These are phyloP conservation scores for Bonia amplexicaulis DNA, from an alignment of 176 grass and related monocot species.

Conservation along the genomic window DNA sequence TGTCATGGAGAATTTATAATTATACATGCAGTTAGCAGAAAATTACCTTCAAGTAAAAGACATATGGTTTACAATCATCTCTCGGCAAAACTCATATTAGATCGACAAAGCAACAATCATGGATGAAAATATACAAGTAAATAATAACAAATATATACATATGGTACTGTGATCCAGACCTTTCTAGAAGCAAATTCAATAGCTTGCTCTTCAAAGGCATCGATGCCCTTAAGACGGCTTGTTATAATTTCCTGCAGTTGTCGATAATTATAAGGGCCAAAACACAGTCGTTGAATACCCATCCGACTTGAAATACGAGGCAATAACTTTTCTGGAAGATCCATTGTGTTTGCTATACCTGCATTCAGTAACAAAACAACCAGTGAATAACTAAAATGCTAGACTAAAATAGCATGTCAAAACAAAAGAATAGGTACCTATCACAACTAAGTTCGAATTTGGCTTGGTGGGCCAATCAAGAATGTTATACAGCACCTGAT, in stretches of 20 bases:
- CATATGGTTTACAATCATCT: neutral
- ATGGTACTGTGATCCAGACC: conserved; percentile 27
- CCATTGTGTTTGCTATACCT: conserved; percentile 99
- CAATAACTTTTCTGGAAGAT: conserved; percentile 83
- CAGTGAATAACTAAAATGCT: conserved; percentile 31
- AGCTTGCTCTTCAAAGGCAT: conserved; percentile 91
- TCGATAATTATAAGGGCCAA: conserved; percentile 78
- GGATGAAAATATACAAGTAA: neutral
- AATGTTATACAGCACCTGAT: conserved; percentile 96
- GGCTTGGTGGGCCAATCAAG: conserved; percentile 95
- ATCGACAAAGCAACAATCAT: neutral
- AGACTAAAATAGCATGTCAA: conserved; percentile 13
- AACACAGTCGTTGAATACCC: conserved; percentile 91
- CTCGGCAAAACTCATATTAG: neutral
- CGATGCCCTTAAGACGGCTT: conserved; percentile 78
- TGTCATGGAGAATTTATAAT: neutral
- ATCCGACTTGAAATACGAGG: conserved; percentile 98
- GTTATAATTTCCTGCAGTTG: conserved; percentile 92
- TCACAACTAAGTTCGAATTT: conserved; percentile 79
- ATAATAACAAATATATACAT: neutral
- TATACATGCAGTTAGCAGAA: neutral
- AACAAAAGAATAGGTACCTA: conserved; percentile 56
- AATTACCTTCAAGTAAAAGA: neutral
- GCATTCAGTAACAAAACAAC: conserved; percentile 32
- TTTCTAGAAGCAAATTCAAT: conserved; percentile 99